phyloP scores from a whole-genome alignment of 495 filamentous ascomycete genomes.

The Penicillium steckii region DNA sequence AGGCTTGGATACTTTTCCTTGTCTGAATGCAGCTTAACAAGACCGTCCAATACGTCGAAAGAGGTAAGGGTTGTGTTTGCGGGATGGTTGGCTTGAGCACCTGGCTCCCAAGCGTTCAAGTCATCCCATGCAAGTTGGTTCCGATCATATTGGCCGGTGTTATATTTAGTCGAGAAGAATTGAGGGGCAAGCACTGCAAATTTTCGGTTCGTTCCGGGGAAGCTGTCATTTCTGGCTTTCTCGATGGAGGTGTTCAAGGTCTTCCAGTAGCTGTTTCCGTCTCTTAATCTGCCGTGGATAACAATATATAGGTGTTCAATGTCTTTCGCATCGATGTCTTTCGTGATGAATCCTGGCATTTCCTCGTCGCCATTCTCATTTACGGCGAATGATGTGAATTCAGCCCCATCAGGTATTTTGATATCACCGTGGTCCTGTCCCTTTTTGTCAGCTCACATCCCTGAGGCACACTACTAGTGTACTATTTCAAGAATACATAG shows the following conservation, averaged over 20 bases:
- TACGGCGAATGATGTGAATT: constrained; percentile 12
- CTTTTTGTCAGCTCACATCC: constrained; percentile 8
- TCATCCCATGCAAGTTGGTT: constrained; percentile 17
- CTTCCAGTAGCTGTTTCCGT: constrained; percentile 18
- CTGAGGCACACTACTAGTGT: too few species aligned
- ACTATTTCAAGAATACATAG: too few species aligned
- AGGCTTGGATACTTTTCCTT: constrained; percentile 12
- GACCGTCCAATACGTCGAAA: constrained; percentile 16
- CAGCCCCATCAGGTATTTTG: constrained; percentile 14
- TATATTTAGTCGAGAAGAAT: constrained; percentile 18
- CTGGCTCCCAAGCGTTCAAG: constrained; percentile 18
- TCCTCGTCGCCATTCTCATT: constrained; percentile 12
- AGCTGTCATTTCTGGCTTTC: constrained; percentile 9
- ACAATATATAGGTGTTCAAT: constrained; percentile 18
- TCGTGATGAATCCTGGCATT: constrained; percentile 12
- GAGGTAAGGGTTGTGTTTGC: constrained; percentile 12
- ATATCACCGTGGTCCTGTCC: constrained; percentile 16
- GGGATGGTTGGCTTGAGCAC: constrained; percentile 15
- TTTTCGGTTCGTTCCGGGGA: constrained; percentile 13
- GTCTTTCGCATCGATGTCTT: constrained; percentile 5
- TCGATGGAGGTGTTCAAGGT: constrained; percentile 7
- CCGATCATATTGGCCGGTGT: constrained; percentile 13
- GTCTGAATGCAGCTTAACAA: constrained; percentile 16
- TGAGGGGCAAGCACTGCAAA: constrained; percentile 18
- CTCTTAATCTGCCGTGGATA: constrained; percentile 12